Evolutionary conservation across 345 rosid species (phyloP), one percentile per base, ranked within the genome.

Genomic region (Eucalyptus paniculata): DNA sequence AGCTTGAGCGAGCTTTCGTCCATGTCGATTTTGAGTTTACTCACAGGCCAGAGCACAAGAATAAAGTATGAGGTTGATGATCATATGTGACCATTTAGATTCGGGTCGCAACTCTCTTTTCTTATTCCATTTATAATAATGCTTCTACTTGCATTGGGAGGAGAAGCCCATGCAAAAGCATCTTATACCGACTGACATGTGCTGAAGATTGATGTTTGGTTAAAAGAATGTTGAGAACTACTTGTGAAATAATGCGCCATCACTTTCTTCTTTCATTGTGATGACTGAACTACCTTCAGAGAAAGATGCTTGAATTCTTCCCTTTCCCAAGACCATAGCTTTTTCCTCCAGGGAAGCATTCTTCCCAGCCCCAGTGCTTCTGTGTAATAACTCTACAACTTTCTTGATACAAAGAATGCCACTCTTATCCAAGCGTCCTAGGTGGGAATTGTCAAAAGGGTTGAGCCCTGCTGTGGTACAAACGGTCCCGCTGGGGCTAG

Each of bases 1-100:
- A 97, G 93, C 97, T 97, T 7, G 99, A 95, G 90, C 92, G 98
- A 87, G 99, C 98, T 80, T 97, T 97, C 40, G 98, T 97, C 58
- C 97, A 96, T 88, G 95, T 96, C 14, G 99, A 96, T 91, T 95
- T 97, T 87, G 99, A 96, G 95, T 96, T 92, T 56, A 93, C 96
- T 56, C 98, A 97, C 45, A 88, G 93, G 54, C 99, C 97, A 45
- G 97, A 96, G 80, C 98, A 97, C 92, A 95, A 94, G 86, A 87
- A 81, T 92, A 93, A 92, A 89, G 91, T 90, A 15, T 92, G 88
- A 88, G 23, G 37, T 58, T 5, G 30, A 58, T 58, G 62, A 24
- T 24, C 62, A 58, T 24, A 58, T 58, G 4, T 13, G 69, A 60
- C 69, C 62, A 24, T 58, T 24, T 58, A 58, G 62, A 58, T 24